Base-by-base conservation (phyloP, 257 asterid species). In the Przewalskia tangutica region DNA sequence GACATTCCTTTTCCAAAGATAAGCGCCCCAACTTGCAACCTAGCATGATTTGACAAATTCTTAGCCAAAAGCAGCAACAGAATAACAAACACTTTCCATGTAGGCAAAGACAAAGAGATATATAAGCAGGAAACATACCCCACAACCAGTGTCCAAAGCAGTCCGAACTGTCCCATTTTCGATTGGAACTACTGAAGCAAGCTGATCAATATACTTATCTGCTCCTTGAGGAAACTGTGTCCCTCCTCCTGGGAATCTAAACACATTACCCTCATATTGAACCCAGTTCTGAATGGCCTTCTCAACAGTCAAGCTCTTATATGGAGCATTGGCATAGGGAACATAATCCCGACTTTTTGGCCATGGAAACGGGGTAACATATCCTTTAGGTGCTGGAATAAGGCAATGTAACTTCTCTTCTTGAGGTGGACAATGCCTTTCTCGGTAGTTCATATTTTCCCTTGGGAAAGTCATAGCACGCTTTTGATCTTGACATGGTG, bases 211-310 rank as follows among this genome's bases (percentile, higher is more conserved):
- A 85, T 93, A 95, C 85, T 92, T 93, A 84, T 95, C 98, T 53
- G 98, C 98, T 27, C 98, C 98, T 68, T 95, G 97, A 88, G 98
- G 98, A 86, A 95, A 95, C 77, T 95, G 98, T 8, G 98, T 93
- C 58, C 98, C 97, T 27, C 98, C 98, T 80, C 98, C 97, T 1
- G 98, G 98, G 86, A 95, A 95, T 88, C 98, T 89, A 79, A 93
- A 95, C 20, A 95, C 98, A 66, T 91, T 90, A 18, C 97, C 98
- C 85, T 95, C 98, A 1, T 95, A 93, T 82, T 95, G 98, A 81
- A 93, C 90, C 98, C 98, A 95, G 83, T 95, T 95, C 88, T 95
- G 98, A 85, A 95, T 95, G 81, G 98, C 98, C 85, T 93, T 27
- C 90, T 95, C 98, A 10, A 95, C 98, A 0, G 98, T 95, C 93